These are phyloP conservation scores for Calophaca sinica DNA, from an alignment of 306 rosid genomes.

Conservation along the genomic window DNA sequence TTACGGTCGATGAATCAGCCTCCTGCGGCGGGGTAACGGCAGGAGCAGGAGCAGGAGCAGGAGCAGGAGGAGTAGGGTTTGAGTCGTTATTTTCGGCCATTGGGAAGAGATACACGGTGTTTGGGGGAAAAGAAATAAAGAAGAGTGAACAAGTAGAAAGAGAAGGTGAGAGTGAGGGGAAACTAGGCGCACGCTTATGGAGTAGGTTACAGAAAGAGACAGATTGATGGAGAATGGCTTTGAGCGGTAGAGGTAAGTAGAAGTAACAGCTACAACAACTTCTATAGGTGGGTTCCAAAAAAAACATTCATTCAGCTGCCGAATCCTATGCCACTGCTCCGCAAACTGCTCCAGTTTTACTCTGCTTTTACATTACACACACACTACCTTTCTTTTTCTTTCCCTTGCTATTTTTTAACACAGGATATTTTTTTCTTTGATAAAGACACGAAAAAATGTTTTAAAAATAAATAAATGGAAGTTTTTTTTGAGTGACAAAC, in stretches of 20 bases:
- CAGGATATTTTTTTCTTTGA: too few relatives aligned
- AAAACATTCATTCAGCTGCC: slow-evolving; percentile 9
- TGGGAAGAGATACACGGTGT: not conserved
- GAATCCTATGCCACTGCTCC: not conserved
- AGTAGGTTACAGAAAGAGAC: not conserved
- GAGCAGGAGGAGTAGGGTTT: slow-evolving; percentile 37
- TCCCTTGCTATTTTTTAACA: too few relatives aligned
- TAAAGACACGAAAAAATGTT: too few relatives aligned
- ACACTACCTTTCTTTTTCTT: too few relatives aligned
- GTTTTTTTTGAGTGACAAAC: too few relatives aligned
- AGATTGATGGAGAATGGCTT: not conserved
- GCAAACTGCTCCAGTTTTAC: not conserved
- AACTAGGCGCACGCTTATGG: not conserved
- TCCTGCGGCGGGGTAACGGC: slow-evolving; percentile 3
- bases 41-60: not conserved
- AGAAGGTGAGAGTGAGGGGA: not conserved
- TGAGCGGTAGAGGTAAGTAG: not conserved
- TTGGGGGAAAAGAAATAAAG: too few relatives aligned
- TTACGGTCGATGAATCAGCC: slow-evolving; percentile 18
- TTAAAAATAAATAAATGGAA: too few relatives aligned
- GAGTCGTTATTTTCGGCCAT: slow-evolving; percentile 63
- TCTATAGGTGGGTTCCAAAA: not conserved
- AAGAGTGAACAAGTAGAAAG: not conserved
- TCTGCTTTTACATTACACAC: too few relatives aligned
- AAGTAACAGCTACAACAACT: not conserved